phyloP scores from a whole-genome alignment of 495 filamentous ascomycete species.

The Cladorrhinum samala region DNA sequence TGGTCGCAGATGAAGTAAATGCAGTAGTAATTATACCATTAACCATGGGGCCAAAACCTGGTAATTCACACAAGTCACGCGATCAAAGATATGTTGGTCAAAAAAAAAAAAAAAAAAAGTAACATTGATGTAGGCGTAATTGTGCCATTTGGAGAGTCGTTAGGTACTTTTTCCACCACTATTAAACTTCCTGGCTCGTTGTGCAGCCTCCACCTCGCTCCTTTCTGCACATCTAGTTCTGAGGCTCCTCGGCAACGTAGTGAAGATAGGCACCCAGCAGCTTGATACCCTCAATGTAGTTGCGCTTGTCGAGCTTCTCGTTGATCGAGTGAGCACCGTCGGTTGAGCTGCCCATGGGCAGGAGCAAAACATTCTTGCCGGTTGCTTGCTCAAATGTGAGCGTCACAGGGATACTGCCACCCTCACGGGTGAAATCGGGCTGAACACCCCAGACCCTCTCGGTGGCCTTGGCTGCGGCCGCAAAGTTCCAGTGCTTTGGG shows the following conservation, averaged over 20 bases:
- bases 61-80: too few relatives aligned
- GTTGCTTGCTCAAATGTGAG: slow-evolving; percentile 96
- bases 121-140: too few relatives aligned
- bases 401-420: slow-evolving; percentile 94
- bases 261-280: slow-evolving; percentile 91
- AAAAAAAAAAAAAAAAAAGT: too few relatives aligned
- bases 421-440: slow-evolving; percentile 94
- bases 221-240: slow-evolving; percentile 21
- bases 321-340: slow-evolving; percentile 97
- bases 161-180: too few relatives aligned
- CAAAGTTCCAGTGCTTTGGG: slow-evolving; percentile 98
- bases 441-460: slow-evolving; percentile 86
- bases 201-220: not conserved
- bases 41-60: too few relatives aligned
- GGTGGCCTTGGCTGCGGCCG: slow-evolving; percentile 84
- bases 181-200: too few relatives aligned
- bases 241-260: slow-evolving; percentile 89
- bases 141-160: too few relatives aligned
- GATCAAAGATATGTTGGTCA: too few relatives aligned
- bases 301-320: slow-evolving; percentile 93
- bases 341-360: slow-evolving; percentile 95
- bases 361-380: slow-evolving; percentile 92
- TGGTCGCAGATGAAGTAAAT: too few relatives aligned
- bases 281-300: slow-evolving; percentile 99
- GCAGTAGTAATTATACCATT: too few relatives aligned